Base-by-base conservation (phyloP, 2,329 filamentous ascomycete species). In the Aspergillus melleus region DNA sequence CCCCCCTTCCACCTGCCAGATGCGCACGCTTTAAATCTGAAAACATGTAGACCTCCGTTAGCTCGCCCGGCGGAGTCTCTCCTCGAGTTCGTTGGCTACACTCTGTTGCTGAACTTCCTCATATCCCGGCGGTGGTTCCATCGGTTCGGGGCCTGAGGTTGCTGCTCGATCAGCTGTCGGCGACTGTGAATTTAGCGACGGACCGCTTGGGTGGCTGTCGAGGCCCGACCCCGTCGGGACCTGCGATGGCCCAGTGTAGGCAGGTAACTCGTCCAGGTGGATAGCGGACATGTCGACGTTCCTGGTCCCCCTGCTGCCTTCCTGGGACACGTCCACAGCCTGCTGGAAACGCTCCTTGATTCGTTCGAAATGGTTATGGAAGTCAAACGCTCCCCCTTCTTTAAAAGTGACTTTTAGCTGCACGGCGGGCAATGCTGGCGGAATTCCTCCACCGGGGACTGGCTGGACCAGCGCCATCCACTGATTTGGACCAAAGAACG, bases 341-440 rank as follows among this genome's bases (percentile, higher is more conserved):
- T 97, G 91, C 64, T 89, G 85, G 58, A 96, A 79, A 6, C 92
- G 85, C 72, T 96, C 93, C 72, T 91, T 92, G 64, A 97, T 87
- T 58, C 90, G 84, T 69, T 96, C 91, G 71, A 93, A 96, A 55
- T 86, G 86, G 54, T 86, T 85, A 69, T 93, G 89, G 72, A 96
- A 98, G 67, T 96, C 92, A 74, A 90, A 95, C 60, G 93, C 93
- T n/a, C 94, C 94, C 49, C 94, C 94, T 63, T 98, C 93, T 72
- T 92, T 93, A 81, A 98, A 98, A 22, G 89, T 92, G 69, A 97
- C 84, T 73, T 90, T 92, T 66, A 96, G 76, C 69, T 95, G 91
- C 49, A 96, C 82, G 29, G 88, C 86, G 19, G 88, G 84, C 62
- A 91, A 84, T 22, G 89, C 82, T 5, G 88, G 78, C 0, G 93